Base-by-base conservation (phyloP, 2,329 filamentous ascomycete species). In the Microdochium paspali region DNA sequence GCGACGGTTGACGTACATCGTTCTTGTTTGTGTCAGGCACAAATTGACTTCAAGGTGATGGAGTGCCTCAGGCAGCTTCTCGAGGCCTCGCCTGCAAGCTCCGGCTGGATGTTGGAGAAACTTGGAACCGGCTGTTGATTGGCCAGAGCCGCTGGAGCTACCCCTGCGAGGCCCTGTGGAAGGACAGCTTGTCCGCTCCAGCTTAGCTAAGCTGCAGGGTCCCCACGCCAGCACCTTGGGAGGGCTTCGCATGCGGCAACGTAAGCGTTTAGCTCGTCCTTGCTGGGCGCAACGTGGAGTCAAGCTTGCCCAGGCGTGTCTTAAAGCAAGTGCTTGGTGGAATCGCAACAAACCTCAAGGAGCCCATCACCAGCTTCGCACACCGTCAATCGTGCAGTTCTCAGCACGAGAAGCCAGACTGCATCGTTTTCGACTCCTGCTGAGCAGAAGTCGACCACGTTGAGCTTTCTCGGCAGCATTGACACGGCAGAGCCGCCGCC, bases 141-240 rank as follows among this genome's bases (percentile, higher is more conserved):
- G 35, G 35, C 12, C 35, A 40, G 18, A 40, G 35, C 35, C 18
- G 15, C 18, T 40, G 35, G 35, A 40, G 35, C 35, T 40, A 20
- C n/a, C 15, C 18, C 35, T 21, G 35, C 15, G 20, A 21, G 18
- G 10, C 18, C 35, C 35, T 21, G 15, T 9, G 18, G 35, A 40
- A 40, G 35, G 35, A 40, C 35, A 40, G 35, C 18, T 21, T 40
- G 35, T 40, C 35, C 35, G 35, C 35, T 40, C 18, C 18, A 20
- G 35, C 35, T 40, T 40, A 40, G 35, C 35, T 40, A 40, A 40
- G n/a, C n/a, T n/a, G n/a, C n/a, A n/a, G n/a, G n/a, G n/a, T 40
- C 35, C 35, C 35, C 35, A 20, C 35, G n/a, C 35, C 26, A 28
- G 13, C n/a, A n/a, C n/a, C n/a, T n/a, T n/a, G n/a, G n/a, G n/a